A percentile compares a stretch with the other conserved stretches of the same genome.
These are phyloP conservation scores for Biancaea sappan DNA, from an alignment of 306 rosid genomes.

Conservation along the genomic window DNA sequence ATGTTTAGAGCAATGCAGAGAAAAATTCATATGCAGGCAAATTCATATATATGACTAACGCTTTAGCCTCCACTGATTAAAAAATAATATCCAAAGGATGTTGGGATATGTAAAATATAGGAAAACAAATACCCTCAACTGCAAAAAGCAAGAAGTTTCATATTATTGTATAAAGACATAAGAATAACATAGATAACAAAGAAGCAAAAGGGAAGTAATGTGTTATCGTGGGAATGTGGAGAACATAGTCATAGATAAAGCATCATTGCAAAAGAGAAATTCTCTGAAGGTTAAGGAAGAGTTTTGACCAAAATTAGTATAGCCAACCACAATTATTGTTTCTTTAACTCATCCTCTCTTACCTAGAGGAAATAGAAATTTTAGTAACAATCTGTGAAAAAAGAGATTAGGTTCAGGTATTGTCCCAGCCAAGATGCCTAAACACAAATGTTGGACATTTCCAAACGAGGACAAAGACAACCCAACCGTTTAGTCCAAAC, in stretches of 20 bases:
- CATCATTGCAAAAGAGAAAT: not conserved
- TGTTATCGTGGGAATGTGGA: not conserved
- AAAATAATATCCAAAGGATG: not conserved
- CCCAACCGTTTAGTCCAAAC: constrained; percentile 7
- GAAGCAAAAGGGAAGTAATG: not conserved
- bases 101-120: not conserved
- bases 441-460: not conserved
- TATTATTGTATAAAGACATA: not conserved
- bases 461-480: not conserved
- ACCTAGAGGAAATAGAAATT: not conserved
- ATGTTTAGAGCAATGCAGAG: too few species aligned
- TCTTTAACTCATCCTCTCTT: not conserved
- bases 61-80: not conserved
- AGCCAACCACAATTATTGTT: not conserved
- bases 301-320: not conserved
- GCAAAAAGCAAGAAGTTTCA: not conserved
- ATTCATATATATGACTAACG: too few species aligned
- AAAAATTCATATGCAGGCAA: too few species aligned
- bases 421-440: not conserved
- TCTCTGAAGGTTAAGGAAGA: not conserved
- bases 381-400: not conserved
- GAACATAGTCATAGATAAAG: not conserved
- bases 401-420: not conserved
- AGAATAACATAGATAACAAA: not conserved
- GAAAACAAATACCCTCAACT: not conserved